A percentile compares a stretch with the other conserved stretches of the same genome.
Evolutionary conservation across 1,284 basidiomycete genomes (phyloP).

Genomic region (Melampsora occidentalis): DNA sequence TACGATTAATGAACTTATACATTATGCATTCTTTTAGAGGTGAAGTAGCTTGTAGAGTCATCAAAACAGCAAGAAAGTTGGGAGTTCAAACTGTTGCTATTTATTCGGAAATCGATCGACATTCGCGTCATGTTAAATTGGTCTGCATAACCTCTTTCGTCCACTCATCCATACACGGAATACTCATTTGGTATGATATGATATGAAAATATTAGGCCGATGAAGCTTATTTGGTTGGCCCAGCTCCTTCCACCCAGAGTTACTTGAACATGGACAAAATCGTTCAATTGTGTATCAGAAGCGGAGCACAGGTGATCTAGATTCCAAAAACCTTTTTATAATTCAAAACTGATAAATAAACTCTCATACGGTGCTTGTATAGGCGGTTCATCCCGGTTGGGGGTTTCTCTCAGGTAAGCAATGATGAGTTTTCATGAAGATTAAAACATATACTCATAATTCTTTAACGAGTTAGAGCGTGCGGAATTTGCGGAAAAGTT

Average conservation of each 20-base stretch:
- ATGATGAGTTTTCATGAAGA: neutral
- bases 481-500: constrained; percentile 48
- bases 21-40: constrained; percentile 61
- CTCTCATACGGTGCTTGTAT: neutral
- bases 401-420: constrained; percentile 41
- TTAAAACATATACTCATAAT: neutral
- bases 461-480: constrained; percentile 57
- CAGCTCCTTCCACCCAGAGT: constrained; percentile 78
- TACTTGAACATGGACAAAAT: constrained; percentile 88
- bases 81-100: constrained; percentile 87
- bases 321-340: constrained; percentile 39
- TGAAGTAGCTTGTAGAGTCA: constrained; percentile 90
- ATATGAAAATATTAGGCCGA: constrained; percentile 68
- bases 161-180: neutral
- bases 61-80: constrained; percentile 79
- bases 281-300: constrained; percentile 71
- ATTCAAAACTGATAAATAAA: constrained; percentile 46
- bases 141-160: constrained; percentile 43
- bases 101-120: constrained; percentile 77
- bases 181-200: neutral
- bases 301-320: constrained; percentile 70
- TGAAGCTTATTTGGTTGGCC: constrained; percentile 89
- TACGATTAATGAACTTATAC: neutral
- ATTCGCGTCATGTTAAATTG: constrained; percentile 68
- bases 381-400: constrained; percentile 43